Base-by-base conservation (phyloP, 202 grass and related monocot genomes). In the Bolboschoenoplectus hybrid region DNA sequence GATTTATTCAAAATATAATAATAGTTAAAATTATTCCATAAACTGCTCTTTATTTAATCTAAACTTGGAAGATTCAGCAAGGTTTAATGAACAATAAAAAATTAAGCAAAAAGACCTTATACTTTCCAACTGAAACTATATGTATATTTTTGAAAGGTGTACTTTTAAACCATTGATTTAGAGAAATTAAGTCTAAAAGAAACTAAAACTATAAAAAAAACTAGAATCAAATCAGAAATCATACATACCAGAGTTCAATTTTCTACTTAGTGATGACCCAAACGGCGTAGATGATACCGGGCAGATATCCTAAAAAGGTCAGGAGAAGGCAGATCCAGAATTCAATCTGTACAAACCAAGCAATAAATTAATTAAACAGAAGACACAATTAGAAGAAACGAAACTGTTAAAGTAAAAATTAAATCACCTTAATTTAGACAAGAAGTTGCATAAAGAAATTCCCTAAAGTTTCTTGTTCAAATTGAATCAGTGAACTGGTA, bases 251-350 rank as follows among this genome's bases (percentile, higher is more conserved):
- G 16, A 36, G 1, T 9, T 1, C 0, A 5, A 1, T 61, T 66
- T 52, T 50, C 84, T 91, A 89, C 87, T 84, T 91, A 74, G 91
- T 95, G 91, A 92, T 92, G 86, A 78, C 75, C 93, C 93, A 94
- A 41, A 94, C 60, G 44, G 93, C 93, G 63, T 95, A 95, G 83
- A 95, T 95, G 83, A 95, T 95, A 41, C 93, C 93, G 19, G 94
- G 94, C 79, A 97, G 81, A 74, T 92, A 97, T 19, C 88, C 92
- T 17, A 94, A 72, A 17, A 97, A 84, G 57, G 95, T 97, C 66
- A 97, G 88, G 9, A 97, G 58, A 49, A 97, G 64, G 74, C 95
- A 97, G 80, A 97, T 97, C 95, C 94, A 96, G 89, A 96, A 96
- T 82, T 96, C 94, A n/a, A 89, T 7, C 93, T 84, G 50, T 14